Evolutionary conservation across 2,329 filamentous ascomycete genomes (phyloP).

Genomic region (Neopestalotiopsis clavispora): DNA sequence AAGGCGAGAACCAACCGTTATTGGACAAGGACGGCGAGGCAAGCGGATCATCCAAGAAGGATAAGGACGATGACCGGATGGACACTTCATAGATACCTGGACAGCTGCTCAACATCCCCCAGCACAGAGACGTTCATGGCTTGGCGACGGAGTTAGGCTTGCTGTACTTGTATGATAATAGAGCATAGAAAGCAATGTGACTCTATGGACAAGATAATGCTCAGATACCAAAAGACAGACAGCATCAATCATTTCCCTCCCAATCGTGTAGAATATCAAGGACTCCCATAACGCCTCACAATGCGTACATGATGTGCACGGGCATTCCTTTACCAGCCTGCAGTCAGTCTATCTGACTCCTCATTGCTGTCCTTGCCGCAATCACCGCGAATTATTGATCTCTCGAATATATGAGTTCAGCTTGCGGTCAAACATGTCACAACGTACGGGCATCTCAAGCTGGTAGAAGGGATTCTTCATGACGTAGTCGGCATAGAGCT

Average conservation of each 20-base stretch:
- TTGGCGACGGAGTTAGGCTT: constrained; percentile 26
- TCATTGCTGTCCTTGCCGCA: constrained; percentile 7
- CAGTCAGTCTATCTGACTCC: background rate
- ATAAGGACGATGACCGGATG: constrained; percentile 67
- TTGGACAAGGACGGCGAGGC: constrained; percentile 68
- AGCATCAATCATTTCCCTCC: background rate
- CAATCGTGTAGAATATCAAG: background rate
- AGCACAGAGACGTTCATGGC: constrained; percentile 6
- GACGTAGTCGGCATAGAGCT: constrained; percentile 94
- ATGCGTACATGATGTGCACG: background rate
- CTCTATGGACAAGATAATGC: background rate
- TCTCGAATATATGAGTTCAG: constrained; percentile 80
- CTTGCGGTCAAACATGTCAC: constrained; percentile 92
- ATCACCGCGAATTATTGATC: constrained; percentile 64
- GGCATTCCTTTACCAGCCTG: background rate
- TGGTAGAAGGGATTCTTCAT: constrained; percentile 99
- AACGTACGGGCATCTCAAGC: constrained; percentile 94
- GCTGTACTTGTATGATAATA: constrained; percentile 20
- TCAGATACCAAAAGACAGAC: constrained; percentile 1
- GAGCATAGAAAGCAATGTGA: constrained; percentile 9
- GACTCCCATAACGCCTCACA: background rate
- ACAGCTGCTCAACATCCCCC: background rate
- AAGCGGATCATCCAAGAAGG: constrained; percentile 55
- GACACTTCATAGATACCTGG: constrained; percentile 71
- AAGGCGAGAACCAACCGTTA: constrained; percentile 71